phyloP scores from a whole-genome alignment of 306 rosid genomes.

The Argentina anserina region DNA sequence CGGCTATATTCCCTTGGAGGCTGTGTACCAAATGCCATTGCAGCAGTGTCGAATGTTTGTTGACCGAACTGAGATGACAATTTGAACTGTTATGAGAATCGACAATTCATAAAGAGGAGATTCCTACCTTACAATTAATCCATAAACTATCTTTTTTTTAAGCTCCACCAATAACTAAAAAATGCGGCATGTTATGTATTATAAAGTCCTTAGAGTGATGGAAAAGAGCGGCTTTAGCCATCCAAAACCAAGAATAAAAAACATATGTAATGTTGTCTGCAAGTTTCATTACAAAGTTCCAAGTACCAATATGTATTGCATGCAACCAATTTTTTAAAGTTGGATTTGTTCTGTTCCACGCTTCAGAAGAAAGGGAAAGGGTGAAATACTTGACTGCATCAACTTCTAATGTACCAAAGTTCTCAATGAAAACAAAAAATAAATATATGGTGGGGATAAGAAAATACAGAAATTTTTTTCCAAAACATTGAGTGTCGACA shows the following conservation, averaged over 20 bases:
- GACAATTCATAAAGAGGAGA: conserved; percentile 7
- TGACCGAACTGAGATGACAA: conserved; percentile 54
- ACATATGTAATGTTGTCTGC: not conserved
- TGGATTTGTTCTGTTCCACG: not conserved
- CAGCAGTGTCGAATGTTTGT: conserved; percentile 61
- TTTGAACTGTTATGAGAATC: conserved; percentile 29
- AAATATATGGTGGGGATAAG: not conserved
- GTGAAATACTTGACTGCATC: not conserved
- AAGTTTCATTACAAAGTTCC: not conserved
- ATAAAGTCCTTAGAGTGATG: not conserved
- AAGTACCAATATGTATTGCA: not conserved
- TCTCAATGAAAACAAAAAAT: not conserved
- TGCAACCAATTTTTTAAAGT: not conserved
- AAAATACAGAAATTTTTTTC: not conserved
- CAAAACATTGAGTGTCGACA: not conserved
- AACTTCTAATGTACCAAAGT: not conserved
- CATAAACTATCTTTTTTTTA: not conserved
- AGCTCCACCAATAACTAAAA: not conserved
- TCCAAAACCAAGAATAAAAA: not conserved
- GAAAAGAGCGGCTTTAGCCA: not conserved
- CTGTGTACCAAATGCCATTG: conserved; percentile 62
- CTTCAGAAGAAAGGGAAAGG: not conserved
- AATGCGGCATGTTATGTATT: not conserved
- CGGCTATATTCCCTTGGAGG: conserved; percentile 67
- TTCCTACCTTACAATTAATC: conserved; percentile 1